A percentile compares a stretch with the other conserved stretches of the same genome.
Evolutionary conservation across 192 early-diverging fungal species (phyloP).

Genomic region (Coemansia sp.): DNA sequence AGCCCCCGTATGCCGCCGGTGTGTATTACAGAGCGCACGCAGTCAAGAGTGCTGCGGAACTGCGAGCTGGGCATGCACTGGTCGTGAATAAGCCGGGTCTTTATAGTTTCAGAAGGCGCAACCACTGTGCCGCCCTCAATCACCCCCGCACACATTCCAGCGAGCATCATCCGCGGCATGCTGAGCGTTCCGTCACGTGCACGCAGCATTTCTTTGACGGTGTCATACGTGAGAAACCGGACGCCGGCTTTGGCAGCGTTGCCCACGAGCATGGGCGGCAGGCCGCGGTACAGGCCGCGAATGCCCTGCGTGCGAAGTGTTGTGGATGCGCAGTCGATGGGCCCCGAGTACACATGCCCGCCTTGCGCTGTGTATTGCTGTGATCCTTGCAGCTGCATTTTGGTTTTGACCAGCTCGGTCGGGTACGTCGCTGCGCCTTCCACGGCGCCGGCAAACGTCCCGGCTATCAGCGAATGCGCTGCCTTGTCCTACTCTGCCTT

Average conservation of each 20-base stretch:
- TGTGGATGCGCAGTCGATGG: conserved; percentile 72
- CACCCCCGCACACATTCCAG: conserved; percentile 85
- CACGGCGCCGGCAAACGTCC: conserved; percentile 84
- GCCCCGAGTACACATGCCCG: conserved; percentile 66
- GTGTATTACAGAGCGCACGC: conserved; percentile 63
- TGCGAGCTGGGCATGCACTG: conserved; percentile 68
- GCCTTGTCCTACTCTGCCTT: conserved; percentile 30
- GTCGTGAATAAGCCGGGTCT: conserved; percentile 95
- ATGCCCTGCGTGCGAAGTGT: conserved; percentile 76
- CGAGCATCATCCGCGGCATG: conserved; percentile 66
- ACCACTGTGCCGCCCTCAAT: conserved; percentile 87
- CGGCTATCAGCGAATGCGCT: conserved; percentile 74
- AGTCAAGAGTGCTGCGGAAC: conserved; percentile 81
- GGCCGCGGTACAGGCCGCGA: conserved; percentile 77
- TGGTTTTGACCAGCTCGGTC: conserved; percentile 95
- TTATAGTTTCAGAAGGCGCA: conserved; percentile 93
- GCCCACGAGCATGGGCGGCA: conserved; percentile 88
- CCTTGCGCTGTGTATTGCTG: conserved; percentile 30
- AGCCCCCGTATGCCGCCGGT: conserved; percentile 78
- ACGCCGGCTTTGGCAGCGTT: conserved; percentile 91
- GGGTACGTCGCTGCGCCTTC: conserved; percentile 93
- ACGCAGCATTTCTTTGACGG: conserved; percentile 69
- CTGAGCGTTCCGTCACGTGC: conserved; percentile 73
- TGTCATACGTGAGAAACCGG: conserved; percentile 89
- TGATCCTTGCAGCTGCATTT: conserved; percentile 82